Base-by-base conservation (phyloP, 257 asterid species). In the Scutellaria minor region DNA sequence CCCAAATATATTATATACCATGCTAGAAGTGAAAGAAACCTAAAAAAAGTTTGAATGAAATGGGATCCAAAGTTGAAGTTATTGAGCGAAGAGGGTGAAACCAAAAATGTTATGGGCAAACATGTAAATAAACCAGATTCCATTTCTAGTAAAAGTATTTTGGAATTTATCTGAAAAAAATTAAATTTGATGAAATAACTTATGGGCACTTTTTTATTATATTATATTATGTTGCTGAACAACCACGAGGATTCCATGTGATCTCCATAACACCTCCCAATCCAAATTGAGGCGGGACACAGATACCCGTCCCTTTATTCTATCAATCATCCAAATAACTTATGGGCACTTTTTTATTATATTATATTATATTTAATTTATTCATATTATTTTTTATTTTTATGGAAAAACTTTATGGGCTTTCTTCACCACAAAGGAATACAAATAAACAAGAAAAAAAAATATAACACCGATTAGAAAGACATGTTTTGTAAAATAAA, bases 241-340 rank as follows among this genome's bases (percentile, higher is more conserved):
- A 47, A 42, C 40, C 77, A 77, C 70, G 76, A 24, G 77, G 67
- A 56, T 48, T 69, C 66, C 81, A 80, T 50, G 81, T 66, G 81
- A 53, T 35, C 1, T 7, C 77, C 80, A 79, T 72, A 15, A 61
- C 70, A 8, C n/a, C 31, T 35, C 64, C 63, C 58, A 57, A 47
- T 20, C 37, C 37, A 31, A 71, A 77, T 72, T 40, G 64, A 68
- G 76, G 81, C 69, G 75, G 83, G 84, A 47, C 75, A 44, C 57
- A 63, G 22, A 40, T 18, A 46, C 6, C 27, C 6, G 15, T 22
- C 31, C 55, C 47, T 41, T 31, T 59, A 46, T 14, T 20, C 51
- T 31, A 0, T 31, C 37, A 31, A 1, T 31, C 37, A 0, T 31
- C 37, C 37, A 31, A 31, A 31, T 31, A 31, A 31, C 37, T 31